Evolutionary conservation across 441 rosid species (phyloP).

Genomic region (Manihot esculenta): DNA sequence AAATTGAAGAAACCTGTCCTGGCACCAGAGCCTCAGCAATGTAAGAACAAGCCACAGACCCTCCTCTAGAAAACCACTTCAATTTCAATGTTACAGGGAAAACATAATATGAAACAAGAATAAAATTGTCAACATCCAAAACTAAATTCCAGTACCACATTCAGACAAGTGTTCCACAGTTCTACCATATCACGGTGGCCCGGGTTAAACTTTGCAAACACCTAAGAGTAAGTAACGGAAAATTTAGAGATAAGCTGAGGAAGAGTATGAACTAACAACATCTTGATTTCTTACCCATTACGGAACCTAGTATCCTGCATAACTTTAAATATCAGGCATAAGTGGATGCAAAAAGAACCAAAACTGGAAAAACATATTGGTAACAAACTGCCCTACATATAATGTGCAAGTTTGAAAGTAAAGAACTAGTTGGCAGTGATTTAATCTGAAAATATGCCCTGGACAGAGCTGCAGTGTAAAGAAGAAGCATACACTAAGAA

Average conservation of each 20-base stretch:
- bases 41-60: neutral
- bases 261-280: neutral
- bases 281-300: neutral
- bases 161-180: neutral
- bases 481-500: neutral
- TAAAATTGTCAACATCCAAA: neutral
- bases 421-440: neutral
- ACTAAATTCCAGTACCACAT: neutral
- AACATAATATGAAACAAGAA: neutral
- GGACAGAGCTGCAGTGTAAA: neutral
- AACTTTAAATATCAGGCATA: neutral
- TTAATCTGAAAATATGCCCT: neutral
- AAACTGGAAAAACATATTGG: neutral
- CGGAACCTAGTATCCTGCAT: neutral
- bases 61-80: neutral
- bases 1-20: neutral
- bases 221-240: neutral
- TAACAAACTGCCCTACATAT: conserved; percentile 1
- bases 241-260: neutral
- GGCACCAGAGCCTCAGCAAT: neutral
- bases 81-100: neutral
- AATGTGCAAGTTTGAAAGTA: neutral
- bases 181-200: neutral
- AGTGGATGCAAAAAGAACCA: neutral
- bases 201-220: neutral